Percentiles rank a stretch among this genome's conserved stretches.
These are phyloP conservation scores for Solanum lycopersicoides DNA, from an alignment of 257 asterid species.

Conservation along the genomic window DNA sequence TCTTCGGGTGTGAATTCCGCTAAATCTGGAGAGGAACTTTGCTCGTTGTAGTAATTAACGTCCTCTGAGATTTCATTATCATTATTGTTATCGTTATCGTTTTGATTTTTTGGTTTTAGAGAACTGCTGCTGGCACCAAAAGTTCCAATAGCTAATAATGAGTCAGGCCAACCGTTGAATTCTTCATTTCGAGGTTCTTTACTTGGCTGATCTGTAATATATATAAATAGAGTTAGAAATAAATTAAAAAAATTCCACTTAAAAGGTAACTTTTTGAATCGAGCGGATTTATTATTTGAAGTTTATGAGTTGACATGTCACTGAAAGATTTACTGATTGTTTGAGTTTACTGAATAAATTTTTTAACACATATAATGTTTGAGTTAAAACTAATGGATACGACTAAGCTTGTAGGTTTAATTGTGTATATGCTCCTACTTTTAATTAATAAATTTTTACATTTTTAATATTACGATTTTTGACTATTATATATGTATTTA, in stretches of 20 bases:
- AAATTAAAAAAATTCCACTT: too few species aligned
- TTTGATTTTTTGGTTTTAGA: conserved; percentile 8
- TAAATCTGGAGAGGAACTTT: conserved; percentile 54
- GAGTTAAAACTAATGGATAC: too few species aligned
- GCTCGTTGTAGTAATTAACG: background rate
- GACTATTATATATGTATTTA: too few species aligned
- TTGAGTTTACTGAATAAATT: too few species aligned
- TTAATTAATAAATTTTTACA: background rate
- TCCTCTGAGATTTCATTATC: conserved; percentile 18
- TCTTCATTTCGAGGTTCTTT: conserved; percentile 41
- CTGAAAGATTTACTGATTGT: rapidly evolving
- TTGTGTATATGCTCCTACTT: too few species aligned
- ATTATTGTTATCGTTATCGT: background rate
- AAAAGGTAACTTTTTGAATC: too few species aligned
- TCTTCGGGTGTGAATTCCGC: conserved; percentile 80
- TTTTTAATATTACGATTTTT: too few species aligned
- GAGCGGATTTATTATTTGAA: background rate
- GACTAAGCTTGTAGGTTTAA: too few species aligned
- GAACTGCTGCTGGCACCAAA: conserved; percentile 41
- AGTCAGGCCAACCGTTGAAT: conserved; percentile 66
- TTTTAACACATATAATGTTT: too few species aligned
- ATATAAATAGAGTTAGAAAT: background rate
- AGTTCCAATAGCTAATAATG: conserved; percentile 72
- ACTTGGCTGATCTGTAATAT: conserved; percentile 29
- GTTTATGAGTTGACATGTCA: too few species aligned